These are phyloP conservation scores for Sambucus nigra DNA, from an alignment of 129 eudicot species.

Conservation along the genomic window DNA sequence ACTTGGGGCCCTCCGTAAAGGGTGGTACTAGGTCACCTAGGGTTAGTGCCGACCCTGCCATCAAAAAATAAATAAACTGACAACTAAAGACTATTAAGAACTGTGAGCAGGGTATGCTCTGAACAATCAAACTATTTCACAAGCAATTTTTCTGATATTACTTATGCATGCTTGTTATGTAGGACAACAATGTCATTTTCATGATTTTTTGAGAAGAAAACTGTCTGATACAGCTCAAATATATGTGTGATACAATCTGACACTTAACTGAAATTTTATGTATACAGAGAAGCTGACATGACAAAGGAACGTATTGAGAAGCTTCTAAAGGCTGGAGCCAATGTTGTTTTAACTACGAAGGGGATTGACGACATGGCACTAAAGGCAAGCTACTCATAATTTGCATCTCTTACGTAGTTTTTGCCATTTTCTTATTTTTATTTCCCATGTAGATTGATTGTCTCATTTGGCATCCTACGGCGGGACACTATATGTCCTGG, in stretches of 20 bases:
- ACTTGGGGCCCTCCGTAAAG: too few species aligned
- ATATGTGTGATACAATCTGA: background rate
- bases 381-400: constrained; percentile 39
- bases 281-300: constrained; percentile 91
- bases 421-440: background rate
- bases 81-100: too few species aligned
- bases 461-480: background rate
- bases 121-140: too few species aligned
- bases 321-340: constrained; percentile 92
- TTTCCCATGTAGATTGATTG: background rate
- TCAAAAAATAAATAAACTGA: too few species aligned
- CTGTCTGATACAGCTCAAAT: background rate
- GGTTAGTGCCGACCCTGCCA: too few species aligned
- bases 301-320: constrained; percentile 96
- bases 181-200: background rate
- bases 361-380: constrained; percentile 99
- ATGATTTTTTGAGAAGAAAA: background rate
- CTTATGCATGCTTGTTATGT: background rate
- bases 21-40: too few species aligned
- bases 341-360: constrained; percentile 90
- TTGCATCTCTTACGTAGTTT: background rate
- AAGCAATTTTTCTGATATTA: background rate
- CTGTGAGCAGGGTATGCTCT: too few species aligned
- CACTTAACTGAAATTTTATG: background rate
- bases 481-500: background rate